Evolutionary conservation across 169 alveolate species (phyloP).

Genomic region (Plasmodium chabaudi): DNA sequence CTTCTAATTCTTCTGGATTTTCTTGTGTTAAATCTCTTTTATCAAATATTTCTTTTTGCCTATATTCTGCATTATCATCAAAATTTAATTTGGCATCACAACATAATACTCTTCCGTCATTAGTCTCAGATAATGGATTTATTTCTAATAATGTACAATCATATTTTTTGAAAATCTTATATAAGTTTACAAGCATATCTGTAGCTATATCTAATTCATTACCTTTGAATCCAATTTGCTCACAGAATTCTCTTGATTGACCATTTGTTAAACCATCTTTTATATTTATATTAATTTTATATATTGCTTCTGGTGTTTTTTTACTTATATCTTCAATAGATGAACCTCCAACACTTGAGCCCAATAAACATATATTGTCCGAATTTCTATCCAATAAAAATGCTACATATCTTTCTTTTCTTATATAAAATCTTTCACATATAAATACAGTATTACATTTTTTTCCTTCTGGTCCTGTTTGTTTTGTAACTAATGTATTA

Average conservation of each 20-base stretch:
- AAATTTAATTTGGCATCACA: conserved; percentile 96
- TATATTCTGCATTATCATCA: conserved; percentile 96
- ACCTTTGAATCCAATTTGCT: conserved; percentile 81
- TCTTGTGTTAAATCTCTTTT: conserved; percentile 86
- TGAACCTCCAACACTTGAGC: conserved; percentile 93
- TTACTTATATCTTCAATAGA: conserved; percentile 93
- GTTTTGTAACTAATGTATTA: conserved; percentile 89
- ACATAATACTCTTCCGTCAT: conserved; percentile 90
- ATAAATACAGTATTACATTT: conserved; percentile 88
- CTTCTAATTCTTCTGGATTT: conserved; percentile 91
- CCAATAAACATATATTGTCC: conserved; percentile 91
- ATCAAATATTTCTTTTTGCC: conserved; percentile 91
- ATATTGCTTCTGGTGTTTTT: conserved; percentile 86
- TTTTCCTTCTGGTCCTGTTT: conserved; percentile 91
- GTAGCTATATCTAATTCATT: conserved; percentile 77
- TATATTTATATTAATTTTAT: conserved; percentile 81
- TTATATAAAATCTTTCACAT: conserved; percentile 87
- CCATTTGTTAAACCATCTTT: conserved; percentile 86
- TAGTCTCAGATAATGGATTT: conserved; percentile 94
- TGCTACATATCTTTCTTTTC: conserved; percentile 93
- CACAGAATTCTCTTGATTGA: conserved; percentile 78
- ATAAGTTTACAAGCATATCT: conserved; percentile 79
- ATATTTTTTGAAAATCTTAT: conserved; percentile 87
- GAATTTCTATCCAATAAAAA: conserved; percentile 92
- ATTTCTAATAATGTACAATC: conserved; percentile 96